Base-by-base conservation (phyloP, 2,329 filamentous ascomycete species). In the Pseudogymnoascus sp. region DNA sequence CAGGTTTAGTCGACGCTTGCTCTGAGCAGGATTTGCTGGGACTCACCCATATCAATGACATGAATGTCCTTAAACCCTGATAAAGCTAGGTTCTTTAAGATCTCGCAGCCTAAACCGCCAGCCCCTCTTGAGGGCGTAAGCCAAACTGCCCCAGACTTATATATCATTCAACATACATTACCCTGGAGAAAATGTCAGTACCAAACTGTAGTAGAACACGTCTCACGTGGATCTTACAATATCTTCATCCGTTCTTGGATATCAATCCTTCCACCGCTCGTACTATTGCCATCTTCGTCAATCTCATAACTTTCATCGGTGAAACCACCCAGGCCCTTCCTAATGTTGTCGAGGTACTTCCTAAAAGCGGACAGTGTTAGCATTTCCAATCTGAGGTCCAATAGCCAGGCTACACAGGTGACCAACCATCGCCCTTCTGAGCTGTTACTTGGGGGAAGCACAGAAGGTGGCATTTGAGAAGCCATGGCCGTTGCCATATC, bases 41-140 rank as follows among this genome's bases (percentile, higher is more conserved):
- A 72, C 80, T 63, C 76, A 89, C 89, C 91, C 94, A 99, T 99
- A 77, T 99, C 94, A 70, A 99, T 97, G 64, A 99, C 94, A 78
- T 99, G 92, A 68, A 99, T 97, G 71, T 96, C 86, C 75, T 90
- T 95, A 79, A 99, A 99, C 28, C 92, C 92, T 1, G 93, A 97
- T 60, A 99, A 82, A 42, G 94, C 94, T 35, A 99, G 82, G 71
- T 99, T 91, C 79, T 99, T 99, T 60, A 99, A 80, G 49, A 99
- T 96, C 74, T 99, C 94, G 71, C 94, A 99, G 67, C 94, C 94
- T 64, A 99, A 77, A 9, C 94, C 94, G 65, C 94, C 94, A 64
- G 94, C 94, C 63, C 94, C 94, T 68, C 92, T 97, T 69, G 65
- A n/a, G 12, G 30, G 11, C 4, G 33, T 60, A 14, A 42, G 33